These are phyloP conservation scores for Taphrina communis DNA, from an alignment of 1,139 yeast genomes.

Conservation along the genomic window DNA sequence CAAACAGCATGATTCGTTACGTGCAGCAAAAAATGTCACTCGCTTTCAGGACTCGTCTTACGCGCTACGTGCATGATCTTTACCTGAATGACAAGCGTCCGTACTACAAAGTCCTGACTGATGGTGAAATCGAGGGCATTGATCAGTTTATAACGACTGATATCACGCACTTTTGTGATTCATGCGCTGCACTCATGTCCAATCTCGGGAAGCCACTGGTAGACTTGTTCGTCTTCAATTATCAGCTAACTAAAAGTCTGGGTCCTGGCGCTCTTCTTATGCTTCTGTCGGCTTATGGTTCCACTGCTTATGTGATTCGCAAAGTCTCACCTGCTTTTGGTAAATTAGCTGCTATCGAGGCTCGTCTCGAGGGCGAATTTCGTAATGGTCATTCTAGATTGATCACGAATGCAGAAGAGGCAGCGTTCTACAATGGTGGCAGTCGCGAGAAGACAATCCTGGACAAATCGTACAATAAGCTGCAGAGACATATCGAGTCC, in stretches of 20 bases:
- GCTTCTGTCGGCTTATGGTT: slow-evolving; percentile 76
- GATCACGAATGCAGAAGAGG: slow-evolving; percentile 89
- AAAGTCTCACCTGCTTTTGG: slow-evolving; percentile 84
- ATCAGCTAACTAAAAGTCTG: slow-evolving; percentile 80
- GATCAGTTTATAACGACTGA: slow-evolving; percentile 86
- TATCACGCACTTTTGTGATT: slow-evolving; percentile 78
- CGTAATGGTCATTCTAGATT: slow-evolving; percentile 84
- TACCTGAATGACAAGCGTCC: slow-evolving; percentile 82
- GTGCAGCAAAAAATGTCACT: slow-evolving; percentile 77
- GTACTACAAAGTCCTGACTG: slow-evolving; percentile 69
- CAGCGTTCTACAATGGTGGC: slow-evolving; percentile 92
- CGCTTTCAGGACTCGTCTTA: slow-evolving; percentile 82
- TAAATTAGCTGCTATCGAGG: slow-evolving; percentile 71
- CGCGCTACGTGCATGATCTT: slow-evolving; percentile 87
- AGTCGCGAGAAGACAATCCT: slow-evolving; percentile 75
- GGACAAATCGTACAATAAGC: slow-evolving; percentile 61
- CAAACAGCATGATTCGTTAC: slow-evolving; percentile 87
- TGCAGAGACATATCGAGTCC: slow-evolving; percentile 60
- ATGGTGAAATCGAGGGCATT: slow-evolving; percentile 58
- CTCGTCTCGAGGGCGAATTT: slow-evolving; percentile 82
- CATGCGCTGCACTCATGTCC: slow-evolving; percentile 82
- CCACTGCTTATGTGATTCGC: slow-evolving; percentile 78
- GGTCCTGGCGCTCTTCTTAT: slow-evolving; percentile 86
- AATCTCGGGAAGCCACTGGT: slow-evolving; percentile 90
- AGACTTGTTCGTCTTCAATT: slow-evolving; percentile 83